phyloP scores from a whole-genome alignment of 345 rosid genomes.

The Xanthoceras sorbifolium region DNA sequence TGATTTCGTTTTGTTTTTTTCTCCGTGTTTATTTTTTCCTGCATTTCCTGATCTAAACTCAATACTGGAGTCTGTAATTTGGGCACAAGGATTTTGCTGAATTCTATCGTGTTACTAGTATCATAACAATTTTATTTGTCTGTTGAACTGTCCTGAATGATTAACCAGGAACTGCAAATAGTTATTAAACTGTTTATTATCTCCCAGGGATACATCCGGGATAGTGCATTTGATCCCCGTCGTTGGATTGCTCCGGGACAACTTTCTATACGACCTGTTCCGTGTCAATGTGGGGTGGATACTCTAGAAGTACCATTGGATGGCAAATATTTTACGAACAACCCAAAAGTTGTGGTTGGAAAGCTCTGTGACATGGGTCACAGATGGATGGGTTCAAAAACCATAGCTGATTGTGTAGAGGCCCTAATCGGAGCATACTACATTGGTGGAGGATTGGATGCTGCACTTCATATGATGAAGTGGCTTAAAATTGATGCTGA shows the following conservation, averaged over 20 bases:
- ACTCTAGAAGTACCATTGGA: constrained; percentile 74
- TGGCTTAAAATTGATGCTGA: constrained; percentile 73
- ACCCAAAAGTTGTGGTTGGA: constrained; percentile 50
- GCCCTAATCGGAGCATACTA: constrained; percentile 83
- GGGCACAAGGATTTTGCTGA: not conserved
- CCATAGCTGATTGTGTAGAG: constrained; percentile 86
- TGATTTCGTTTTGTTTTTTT: not conserved
- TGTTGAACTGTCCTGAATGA: not conserved
- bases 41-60: not conserved
- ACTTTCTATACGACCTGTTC: constrained; percentile 41
- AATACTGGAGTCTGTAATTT: not conserved
- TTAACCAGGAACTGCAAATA: not conserved
- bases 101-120: not conserved
- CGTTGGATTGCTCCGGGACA: constrained; percentile 97
- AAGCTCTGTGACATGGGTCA: constrained; percentile 79
- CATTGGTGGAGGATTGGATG: constrained; percentile 62
- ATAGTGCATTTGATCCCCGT: constrained; percentile 79
- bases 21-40: not conserved
- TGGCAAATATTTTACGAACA: constrained; percentile 51
- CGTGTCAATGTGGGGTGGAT: constrained; percentile 70
- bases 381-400: constrained; percentile 84
- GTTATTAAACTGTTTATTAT: constrained; percentile 14
- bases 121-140: not conserved
- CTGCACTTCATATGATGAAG: constrained; percentile 67
- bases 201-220: constrained; percentile 72